phyloP scores from a whole-genome alignment of 495 filamentous ascomycete species.

The Sporormia fimetaria region DNA sequence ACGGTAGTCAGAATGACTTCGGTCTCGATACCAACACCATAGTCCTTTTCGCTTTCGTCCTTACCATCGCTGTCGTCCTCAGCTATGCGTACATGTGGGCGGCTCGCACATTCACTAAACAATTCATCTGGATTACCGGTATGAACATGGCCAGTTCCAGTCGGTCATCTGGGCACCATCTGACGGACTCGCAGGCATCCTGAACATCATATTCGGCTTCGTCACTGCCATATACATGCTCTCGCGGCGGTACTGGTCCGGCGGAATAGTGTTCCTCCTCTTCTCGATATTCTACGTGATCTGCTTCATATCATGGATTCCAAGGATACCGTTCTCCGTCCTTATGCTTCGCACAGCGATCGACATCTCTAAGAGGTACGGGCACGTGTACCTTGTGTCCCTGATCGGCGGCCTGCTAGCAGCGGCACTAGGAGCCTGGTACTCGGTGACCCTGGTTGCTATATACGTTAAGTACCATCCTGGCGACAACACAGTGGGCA shows the following conservation, averaged over 20 bases:
- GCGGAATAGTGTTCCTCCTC: slow-evolving; percentile 74
- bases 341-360: slow-evolving; percentile 82
- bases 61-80: slow-evolving; percentile 58
- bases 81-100: slow-evolving; percentile 66
- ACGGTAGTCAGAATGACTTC: slow-evolving; percentile 52
- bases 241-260: slow-evolving; percentile 56
- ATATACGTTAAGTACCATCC: slow-evolving; percentile 78
- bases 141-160: slow-evolving; percentile 43
- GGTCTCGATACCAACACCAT: slow-evolving; percentile 74
- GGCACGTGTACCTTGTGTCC: slow-evolving; percentile 79
- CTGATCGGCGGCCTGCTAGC: slow-evolving; percentile 65
- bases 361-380: slow-evolving; percentile 70
- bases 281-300: slow-evolving; percentile 72
- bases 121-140: slow-evolving; percentile 81
- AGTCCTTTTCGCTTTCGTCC: slow-evolving; percentile 67
- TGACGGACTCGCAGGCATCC: slow-evolving; percentile 13
- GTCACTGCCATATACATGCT: slow-evolving; percentile 61
- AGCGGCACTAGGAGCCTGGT: slow-evolving; percentile 56
- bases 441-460: slow-evolving; percentile 46
- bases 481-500: no score
- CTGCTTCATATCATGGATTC: slow-evolving; percentile 73
- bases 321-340: slow-evolving; percentile 76
- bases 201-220: slow-evolving; percentile 42
- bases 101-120: slow-evolving; percentile 73
- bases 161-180: background rate